Conservation (phyloP, 179 eudicot genomes). For the Amaranthus tricolor region DNA sequence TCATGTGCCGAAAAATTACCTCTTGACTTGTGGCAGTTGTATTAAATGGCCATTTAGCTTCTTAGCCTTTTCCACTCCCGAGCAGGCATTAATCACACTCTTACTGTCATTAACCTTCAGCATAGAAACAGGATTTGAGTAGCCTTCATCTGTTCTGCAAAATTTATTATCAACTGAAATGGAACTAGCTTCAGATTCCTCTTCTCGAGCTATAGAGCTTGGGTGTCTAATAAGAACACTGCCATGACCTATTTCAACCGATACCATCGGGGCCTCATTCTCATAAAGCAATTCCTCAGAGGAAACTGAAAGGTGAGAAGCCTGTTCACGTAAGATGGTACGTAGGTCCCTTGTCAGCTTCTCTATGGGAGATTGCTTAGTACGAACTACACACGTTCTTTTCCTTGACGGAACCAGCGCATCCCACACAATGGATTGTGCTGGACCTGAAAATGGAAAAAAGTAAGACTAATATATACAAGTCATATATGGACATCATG, state of each 20-base stretch:
- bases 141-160: slow-evolving; percentile 42
- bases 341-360: slow-evolving; percentile 84
- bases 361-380: slow-evolving; percentile 86
- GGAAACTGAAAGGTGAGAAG: slow-evolving; percentile 67
- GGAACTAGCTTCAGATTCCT: slow-evolving; percentile 99
- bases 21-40: slow-evolving; percentile 46
- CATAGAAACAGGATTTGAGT: slow-evolving; percentile 41
- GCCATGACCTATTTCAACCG: slow-evolving; percentile 99
- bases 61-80: slow-evolving; percentile 40
- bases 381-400: slow-evolving; percentile 73
- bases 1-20: slow-evolving; percentile 36
- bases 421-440: slow-evolving; percentile 80
- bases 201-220: slow-evolving; percentile 65
- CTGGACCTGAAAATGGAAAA: slow-evolving; percentile 48
- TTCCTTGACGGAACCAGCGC: slow-evolving; percentile 81
- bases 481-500: slow-evolving; percentile 2
- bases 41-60: slow-evolving; percentile 42
- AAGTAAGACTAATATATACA: slow-evolving; percentile 9
- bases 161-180: slow-evolving; percentile 78
- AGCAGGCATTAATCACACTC: slow-evolving; percentile 31
- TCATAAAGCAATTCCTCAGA: slow-evolving; percentile 92
- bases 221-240: slow-evolving; percentile 97
- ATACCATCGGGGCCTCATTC: slow-evolving; percentile 88
- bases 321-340: slow-evolving; percentile 82
- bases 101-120: slow-evolving; percentile 40